Conservation (phyloP, 768 basidiomycete species). For the Hortiboletus campestris region DNA sequence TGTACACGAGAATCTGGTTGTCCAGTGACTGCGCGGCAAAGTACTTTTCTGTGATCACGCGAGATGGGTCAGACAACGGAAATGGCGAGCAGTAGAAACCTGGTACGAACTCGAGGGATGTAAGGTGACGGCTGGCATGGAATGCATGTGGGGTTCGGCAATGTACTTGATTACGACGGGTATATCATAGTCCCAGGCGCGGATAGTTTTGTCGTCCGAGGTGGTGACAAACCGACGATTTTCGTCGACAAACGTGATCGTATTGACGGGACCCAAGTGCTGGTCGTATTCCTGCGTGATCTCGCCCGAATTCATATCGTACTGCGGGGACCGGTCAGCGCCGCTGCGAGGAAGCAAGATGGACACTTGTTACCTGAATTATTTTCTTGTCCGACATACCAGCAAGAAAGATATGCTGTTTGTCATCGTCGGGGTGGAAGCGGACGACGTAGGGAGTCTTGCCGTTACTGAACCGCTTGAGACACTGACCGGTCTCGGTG, state of each 20-base stretch:
- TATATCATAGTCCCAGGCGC: slow-evolving; percentile 99
- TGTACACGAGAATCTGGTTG: slow-evolving; percentile 97
- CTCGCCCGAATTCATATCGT: slow-evolving; percentile 92
- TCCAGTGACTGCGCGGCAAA: slow-evolving; percentile 97
- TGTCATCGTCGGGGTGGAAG: slow-evolving; percentile 95
- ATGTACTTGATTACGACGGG: slow-evolving; percentile 99
- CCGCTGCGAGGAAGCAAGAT: not conserved
- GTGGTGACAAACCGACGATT: slow-evolving; percentile 97
- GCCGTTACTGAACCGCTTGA: slow-evolving; percentile 95
- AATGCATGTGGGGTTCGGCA: slow-evolving; percentile 99
- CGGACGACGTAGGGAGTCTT: slow-evolving; percentile 95
- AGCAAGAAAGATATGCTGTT: slow-evolving; percentile 93
- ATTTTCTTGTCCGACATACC: slow-evolving; percentile 99
- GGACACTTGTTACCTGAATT: slow-evolving; percentile 65
- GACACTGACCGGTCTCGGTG: slow-evolving; percentile 96
- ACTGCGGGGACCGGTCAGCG: slow-evolving; percentile 45
- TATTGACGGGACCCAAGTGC: slow-evolving; percentile 96
- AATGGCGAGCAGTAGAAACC: slow-evolving; percentile 3
- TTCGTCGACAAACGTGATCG: slow-evolving; percentile 98
- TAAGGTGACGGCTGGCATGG: slow-evolving; percentile 96
- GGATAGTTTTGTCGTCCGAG: slow-evolving; percentile 98
- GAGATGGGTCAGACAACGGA: slow-evolving; percentile 16
- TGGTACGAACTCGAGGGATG: slow-evolving; percentile 85
- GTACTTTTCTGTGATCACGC: slow-evolving; percentile 69
- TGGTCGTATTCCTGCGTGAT: slow-evolving; percentile 99